Base-by-base conservation (phyloP, 805 yeast genomes). In the Wickerhamiella galacta region DNA sequence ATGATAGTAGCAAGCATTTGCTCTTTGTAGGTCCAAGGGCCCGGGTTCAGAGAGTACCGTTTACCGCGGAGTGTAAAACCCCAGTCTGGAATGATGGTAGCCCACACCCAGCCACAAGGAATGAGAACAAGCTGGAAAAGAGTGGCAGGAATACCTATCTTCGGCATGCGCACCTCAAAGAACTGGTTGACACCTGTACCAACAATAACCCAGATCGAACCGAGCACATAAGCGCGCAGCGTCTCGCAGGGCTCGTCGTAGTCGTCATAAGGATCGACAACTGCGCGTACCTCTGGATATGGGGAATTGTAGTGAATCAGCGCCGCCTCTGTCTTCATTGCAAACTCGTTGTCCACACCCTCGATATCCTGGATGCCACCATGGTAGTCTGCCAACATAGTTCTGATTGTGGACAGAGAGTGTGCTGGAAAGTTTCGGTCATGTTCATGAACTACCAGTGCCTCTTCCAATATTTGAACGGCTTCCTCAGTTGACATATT, bases 101-200 rank as follows among this genome's bases (percentile, higher is more conserved):
- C 63, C 53, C 61, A 53, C 2, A 60, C 39, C 34, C 52, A 50
- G 35, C 82, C 83, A 21, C 67, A 39, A 2, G 80, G 80, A 50
- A 62, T 72, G 4, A 76, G 61, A 41, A 75, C 53, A 34, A 75
- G 59, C 43, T 75, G 74, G 26, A 72, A 58, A 35, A 70, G 73
- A 30, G 61, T 57, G 23, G 68, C 54, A 16, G 66, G 55, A 37
- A 73, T 51, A 22, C 60, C 44, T 35, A 73, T 58, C 2, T 65
- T 44, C 10, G 80, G 80, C 37, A 60, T 51, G 45, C 74, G 70
- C 40, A 66, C 53, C 15, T 66, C 57, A 49, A 73, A 73, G 47
- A 72, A 66, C 36, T 66, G 59, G 50, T 69, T 68, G 51, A 72
- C 59, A 38, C 63, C 70, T 34, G 68, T 59, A 23, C 73, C 75